These are phyloP conservation scores for Alloteropsis semialata DNA, from an alignment of 176 grass and related monocot species.

Conservation along the genomic window DNA sequence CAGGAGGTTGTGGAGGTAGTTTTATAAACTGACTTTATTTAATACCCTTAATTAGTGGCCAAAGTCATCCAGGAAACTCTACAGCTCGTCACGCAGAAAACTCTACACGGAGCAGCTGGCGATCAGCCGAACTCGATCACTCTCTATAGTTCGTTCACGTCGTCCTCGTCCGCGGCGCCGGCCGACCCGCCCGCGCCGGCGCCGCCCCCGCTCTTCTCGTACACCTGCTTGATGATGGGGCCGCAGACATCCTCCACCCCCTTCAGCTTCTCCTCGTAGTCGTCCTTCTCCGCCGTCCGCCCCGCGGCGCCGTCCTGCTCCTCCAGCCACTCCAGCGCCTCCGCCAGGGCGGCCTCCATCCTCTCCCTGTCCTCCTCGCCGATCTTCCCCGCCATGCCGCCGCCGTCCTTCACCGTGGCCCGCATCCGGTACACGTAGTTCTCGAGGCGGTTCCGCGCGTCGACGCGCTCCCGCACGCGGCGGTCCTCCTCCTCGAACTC, in stretches of 20 bases:
- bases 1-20: no score
- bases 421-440: constrained; percentile 27
- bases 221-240: constrained; percentile 24
- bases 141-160: constrained; percentile 23
- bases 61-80: neutral
- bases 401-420: neutral
- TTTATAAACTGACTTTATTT: no score
- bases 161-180: constrained; percentile 12
- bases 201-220: neutral
- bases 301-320: neutral
- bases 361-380: constrained; percentile 15
- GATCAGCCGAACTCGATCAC: neutral
- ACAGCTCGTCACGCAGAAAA: neutral
- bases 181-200: neutral
- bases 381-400: constrained; percentile 7
- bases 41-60: no score
- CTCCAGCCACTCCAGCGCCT: constrained; percentile 39
- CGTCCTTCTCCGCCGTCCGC: neutral
- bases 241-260: constrained; percentile 20
- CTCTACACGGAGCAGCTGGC: neutral
- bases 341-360: constrained; percentile 2
- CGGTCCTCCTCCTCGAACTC: constrained; percentile 32
- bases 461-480: constrained; percentile 14
- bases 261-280: constrained; percentile 24
- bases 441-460: constrained; percentile 27